Evolutionary conservation across 768 basidiomycete genomes (phyloP).

Genomic region (Astraeus odoratus): DNA sequence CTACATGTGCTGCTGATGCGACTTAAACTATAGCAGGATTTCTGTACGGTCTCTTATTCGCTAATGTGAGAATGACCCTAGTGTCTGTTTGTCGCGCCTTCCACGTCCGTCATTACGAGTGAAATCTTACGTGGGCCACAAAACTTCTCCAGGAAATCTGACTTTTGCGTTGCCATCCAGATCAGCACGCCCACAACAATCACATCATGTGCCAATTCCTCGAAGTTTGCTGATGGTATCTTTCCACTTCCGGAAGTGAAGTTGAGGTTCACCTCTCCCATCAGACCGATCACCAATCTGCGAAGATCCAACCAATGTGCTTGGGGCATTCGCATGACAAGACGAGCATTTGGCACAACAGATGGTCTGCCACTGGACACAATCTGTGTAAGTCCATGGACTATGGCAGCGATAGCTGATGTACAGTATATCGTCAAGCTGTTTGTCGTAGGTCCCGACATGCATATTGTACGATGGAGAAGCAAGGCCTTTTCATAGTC

Average conservation of each 20-base stretch:
- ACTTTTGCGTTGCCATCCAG: slow-evolving; percentile 7
- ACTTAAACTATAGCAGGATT: no score
- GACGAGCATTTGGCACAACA: background rate
- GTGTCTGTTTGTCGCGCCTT: background rate
- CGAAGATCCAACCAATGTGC: background rate
- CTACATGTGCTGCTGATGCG: no score
- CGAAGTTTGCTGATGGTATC: background rate
- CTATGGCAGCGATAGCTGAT: background rate
- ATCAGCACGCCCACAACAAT: slow-evolving; percentile 1
- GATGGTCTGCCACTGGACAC: background rate
- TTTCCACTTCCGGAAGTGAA: slow-evolving; percentile 1
- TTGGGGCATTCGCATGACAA: background rate
- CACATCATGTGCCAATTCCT: slow-evolving; percentile 1
- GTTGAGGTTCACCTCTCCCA: background rate
- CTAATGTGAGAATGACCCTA: no score
- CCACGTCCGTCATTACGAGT: background rate
- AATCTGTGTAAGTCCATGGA: background rate
- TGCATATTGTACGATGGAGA: background rate
- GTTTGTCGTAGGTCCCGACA: background rate
- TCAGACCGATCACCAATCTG: background rate
- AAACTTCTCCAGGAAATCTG: slow-evolving; percentile 1
- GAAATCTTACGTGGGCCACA: slow-evolving; percentile 2
- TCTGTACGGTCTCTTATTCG: no score
- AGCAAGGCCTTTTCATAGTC: background rate
- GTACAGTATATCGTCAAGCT: background rate